Conservation (phyloP, 306 rosid genomes). For the Fagus crenata region DNA sequence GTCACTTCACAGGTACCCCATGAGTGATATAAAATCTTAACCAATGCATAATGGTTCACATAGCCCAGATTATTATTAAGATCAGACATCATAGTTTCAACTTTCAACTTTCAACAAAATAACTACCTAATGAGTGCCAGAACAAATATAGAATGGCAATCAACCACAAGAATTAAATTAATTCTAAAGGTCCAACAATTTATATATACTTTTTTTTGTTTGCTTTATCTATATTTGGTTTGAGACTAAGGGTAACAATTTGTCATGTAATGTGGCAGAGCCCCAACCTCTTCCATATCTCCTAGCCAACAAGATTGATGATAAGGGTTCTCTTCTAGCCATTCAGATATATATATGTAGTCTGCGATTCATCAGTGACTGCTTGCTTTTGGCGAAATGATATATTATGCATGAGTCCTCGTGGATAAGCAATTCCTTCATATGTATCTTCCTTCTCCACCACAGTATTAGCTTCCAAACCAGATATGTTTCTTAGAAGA, state of each 20-base stretch:
- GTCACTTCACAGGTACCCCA: not conserved
- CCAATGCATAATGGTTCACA: not conserved
- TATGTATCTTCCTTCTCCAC: constrained; percentile 30
- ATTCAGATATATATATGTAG: constrained; percentile 7
- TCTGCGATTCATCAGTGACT: constrained; percentile 25
- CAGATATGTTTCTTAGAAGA: constrained; percentile 13
- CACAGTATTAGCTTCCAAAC: constrained; percentile 18
- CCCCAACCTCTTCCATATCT: constrained; percentile 4
- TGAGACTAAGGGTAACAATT: not conserved
- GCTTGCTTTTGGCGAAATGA: constrained; percentile 23
- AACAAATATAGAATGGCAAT: constrained; percentile 1
- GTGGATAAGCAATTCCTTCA: constrained; percentile 24
- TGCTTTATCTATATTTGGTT: not conserved
- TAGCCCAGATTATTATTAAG: not conserved
- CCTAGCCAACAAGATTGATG: constrained; percentile 13
- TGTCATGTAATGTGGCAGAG: constrained; percentile 7
- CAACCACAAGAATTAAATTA: constrained; percentile 1
- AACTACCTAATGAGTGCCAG: not conserved
- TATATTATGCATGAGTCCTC: constrained; percentile 25
- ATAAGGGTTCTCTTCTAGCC: constrained; percentile 10
- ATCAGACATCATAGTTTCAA: not conserved
- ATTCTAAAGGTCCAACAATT: not conserved
- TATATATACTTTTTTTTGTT: not conserved
- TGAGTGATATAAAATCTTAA: not conserved
- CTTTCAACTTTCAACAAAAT: not conserved